Evolutionary conservation across 2,329 filamentous ascomycete genomes (phyloP).

Genomic region (Furcasterigmium sp.): DNA sequence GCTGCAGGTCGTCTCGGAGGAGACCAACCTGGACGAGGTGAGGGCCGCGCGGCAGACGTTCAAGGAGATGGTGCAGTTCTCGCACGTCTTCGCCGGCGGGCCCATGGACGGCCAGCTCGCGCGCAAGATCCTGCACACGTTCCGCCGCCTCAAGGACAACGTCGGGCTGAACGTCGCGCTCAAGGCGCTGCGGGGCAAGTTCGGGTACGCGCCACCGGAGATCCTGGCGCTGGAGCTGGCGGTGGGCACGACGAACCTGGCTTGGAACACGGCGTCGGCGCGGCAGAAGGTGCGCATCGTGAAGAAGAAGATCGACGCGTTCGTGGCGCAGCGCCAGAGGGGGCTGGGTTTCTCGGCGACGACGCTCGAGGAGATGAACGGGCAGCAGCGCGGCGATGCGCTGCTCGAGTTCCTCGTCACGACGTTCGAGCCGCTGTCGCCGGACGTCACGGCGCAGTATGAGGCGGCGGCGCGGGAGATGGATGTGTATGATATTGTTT

Average conservation of each 20-base stretch:
- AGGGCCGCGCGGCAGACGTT: constrained; percentile 36
- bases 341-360: constrained; percentile 18
- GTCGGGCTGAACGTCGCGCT: constrained; percentile 40
- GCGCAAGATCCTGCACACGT: constrained; percentile 44
- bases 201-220: constrained; percentile 38
- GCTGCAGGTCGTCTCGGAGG: constrained; percentile 26
- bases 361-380: constrained; percentile 29
- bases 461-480: constrained; percentile 32
- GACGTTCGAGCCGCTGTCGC: constrained; percentile 26
- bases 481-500: constrained; percentile 31
- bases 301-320: constrained; percentile 34
- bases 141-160: constrained; percentile 39
- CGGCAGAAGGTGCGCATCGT: constrained; percentile 34
- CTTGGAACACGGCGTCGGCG: constrained; percentile 33
- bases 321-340: constrained; percentile 13
- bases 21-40: constrained; percentile 22
- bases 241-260: constrained; percentile 36
- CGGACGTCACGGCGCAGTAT: constrained; percentile 18
- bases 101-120: constrained; percentile 41
- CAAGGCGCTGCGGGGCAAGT: constrained; percentile 34
- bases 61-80: constrained; percentile 42
- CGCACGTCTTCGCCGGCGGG: constrained; percentile 35
- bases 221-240: constrained; percentile 41
- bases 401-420: constrained; percentile 37
- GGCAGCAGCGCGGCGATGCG: constrained; percentile 27